Base-by-base conservation (phyloP, 352 stramenopile species). In the Globisporangium recalcitrans region DNA sequence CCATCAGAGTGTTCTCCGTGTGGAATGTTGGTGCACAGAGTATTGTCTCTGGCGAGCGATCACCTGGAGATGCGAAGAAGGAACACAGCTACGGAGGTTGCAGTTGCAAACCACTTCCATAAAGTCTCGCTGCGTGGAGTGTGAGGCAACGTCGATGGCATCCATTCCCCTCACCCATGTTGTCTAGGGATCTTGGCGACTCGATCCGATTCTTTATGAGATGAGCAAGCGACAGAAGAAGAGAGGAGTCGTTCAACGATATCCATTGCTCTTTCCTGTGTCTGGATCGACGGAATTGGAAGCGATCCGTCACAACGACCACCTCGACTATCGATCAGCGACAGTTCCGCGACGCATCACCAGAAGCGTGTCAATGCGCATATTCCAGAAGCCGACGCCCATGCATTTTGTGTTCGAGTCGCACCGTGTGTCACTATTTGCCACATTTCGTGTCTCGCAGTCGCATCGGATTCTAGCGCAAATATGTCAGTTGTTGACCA, bases 251-350 rank as follows among this genome's bases (percentile, higher is more conserved):
- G 40, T 4, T 48, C 40, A 48, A 48, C 40, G 24, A 48, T 48
- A 48, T 22, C 19, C 40, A 22, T 5, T 21, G 16, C 22, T 24
- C 6, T 44, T 21, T n/a, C 14, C 27, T 31, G 2, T 44, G 21
- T 24, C n/a, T 29, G 48, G 48, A 54, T 54, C 48, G 24, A 54
- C 48, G 48, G 48, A 54, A 54, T 54, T 5, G 27, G 27, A 31
- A 31, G 5, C 13, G 6, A 54, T 7, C 16, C 22, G 10, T 27
- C 13, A 22, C 46, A 27, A 52, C 44, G n/a, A 51, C 42, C 42
- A 49, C 42, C 42, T 11, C n/a, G 19, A 26, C n/a, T 31, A 31
- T 31, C 36, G 36, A 44, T 44, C 36, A 14, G 36, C 36, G 44
- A 51, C 44, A 51, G n/a, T 52, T 31, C 21, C 46, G 11, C 11